Conservation (phyloP, 495 filamentous ascomycete genomes). For the Penicillium malachiteum region DNA sequence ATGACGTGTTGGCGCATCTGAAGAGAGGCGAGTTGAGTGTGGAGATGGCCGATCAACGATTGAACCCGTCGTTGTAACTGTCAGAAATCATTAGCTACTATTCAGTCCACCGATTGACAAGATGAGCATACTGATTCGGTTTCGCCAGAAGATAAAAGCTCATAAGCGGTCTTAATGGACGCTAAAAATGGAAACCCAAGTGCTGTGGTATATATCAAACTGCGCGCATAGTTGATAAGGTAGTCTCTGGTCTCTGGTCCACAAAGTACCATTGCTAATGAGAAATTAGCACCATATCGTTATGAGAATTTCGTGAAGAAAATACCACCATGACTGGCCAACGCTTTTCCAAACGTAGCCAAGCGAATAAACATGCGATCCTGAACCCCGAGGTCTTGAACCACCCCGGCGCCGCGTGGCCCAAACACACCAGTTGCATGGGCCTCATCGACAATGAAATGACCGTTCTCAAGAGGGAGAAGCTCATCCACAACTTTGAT, state of each 20-base stretch:
- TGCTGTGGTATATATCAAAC: conserved; percentile 49
- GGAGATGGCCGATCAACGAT: conserved; percentile 37
- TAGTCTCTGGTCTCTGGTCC: conserved; percentile 39
- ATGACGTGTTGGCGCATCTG: conserved; percentile 26
- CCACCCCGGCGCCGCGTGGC: conserved; percentile 60
- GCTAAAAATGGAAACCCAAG: conserved; percentile 50
- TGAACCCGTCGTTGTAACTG: conserved; percentile 42
- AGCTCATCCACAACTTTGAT: conserved; percentile 54
- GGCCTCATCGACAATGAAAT: conserved; percentile 78
- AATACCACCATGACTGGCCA: conserved; percentile 71
- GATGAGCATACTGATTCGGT: conserved; percentile 34
- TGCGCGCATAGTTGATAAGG: conserved; percentile 49
- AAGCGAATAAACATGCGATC: conserved; percentile 64
- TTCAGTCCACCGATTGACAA: background rate
- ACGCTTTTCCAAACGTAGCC: conserved; percentile 75
- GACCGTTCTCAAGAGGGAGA: conserved; percentile 57
- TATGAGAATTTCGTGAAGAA: conserved; percentile 1
- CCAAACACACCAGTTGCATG: conserved; percentile 72
- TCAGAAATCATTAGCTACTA: background rate
- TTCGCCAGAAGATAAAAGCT: conserved; percentile 39
- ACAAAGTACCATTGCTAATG: conserved; percentile 45
- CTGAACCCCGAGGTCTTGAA: conserved; percentile 66
- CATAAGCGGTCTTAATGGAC: conserved; percentile 46
- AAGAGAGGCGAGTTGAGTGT: conserved; percentile 29
- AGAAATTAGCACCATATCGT: background rate